Evolutionary conservation across 192 early-diverging fungal species (phyloP), one percentile per base, ranked within the genome.

Genomic region (Jimgerdemannia lactiflua): DNA sequence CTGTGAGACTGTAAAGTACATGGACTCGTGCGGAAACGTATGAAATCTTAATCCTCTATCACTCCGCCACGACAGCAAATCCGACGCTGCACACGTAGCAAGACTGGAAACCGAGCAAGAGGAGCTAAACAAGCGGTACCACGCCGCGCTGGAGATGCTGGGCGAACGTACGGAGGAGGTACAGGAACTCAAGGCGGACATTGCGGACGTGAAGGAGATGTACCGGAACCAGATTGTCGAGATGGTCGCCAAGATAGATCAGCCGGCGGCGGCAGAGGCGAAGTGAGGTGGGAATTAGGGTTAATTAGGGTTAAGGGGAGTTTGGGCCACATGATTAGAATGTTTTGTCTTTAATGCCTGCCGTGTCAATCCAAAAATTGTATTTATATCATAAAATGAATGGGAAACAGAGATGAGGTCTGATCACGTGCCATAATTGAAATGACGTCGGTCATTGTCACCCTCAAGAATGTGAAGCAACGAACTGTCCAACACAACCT

Each of bases 131-230:
- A 85, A 79, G 72, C 82, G 88, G 72, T 91, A 93, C 67, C 74
- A 83, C 39, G 87, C 94, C 4, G 90, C 92, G n/a, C 83, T 97
- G 10, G 96, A 94, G 76, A 83, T 97, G 80, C 79, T 97, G 49
- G 96, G 96, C 29, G 96, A 97, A 79, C 91, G 92, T 77, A 95
- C 94, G 42, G 96, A 97, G 78, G 86, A 90, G 71, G 93, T 95
- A 14, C 83, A 92, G 64, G 96, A 97, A 54, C 84, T 97, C 40
- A 82, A 89, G 74, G 90, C 90, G 3, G 94, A 93, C 78, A 86
- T 94, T 66, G 71, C 68, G 1, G 96, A 97, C 78, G 92, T 96
- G n/a, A 92, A 92, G 73, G 91, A 92, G 54, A 91, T 91, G 73
- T 93, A 89, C 75, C 76, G 87, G 11, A 78, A 84, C 54, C 93